Evolutionary conservation across 805 yeast species (phyloP).

Genomic region (Wickerhamomyces ciferrii): DNA sequence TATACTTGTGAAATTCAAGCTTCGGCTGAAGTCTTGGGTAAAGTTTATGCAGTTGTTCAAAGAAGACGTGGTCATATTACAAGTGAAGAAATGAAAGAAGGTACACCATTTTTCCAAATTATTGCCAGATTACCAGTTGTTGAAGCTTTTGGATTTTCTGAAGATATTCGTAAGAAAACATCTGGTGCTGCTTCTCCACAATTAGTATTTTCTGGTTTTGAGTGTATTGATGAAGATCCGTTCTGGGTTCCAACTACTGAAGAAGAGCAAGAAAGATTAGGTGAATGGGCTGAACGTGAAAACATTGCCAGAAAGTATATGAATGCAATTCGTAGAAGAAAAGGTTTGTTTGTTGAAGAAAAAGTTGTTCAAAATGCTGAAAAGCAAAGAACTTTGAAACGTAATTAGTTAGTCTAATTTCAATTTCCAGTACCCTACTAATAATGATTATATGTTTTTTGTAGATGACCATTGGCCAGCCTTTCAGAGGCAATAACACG

Average conservation of each 20-base stretch:
- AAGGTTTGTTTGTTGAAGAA: constrained; percentile 86
- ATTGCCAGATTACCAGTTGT: constrained; percentile 85
- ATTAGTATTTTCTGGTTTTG: constrained; percentile 84
- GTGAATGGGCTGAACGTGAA: constrained; percentile 89
- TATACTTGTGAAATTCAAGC: constrained; percentile 95
- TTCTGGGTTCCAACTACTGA: constrained; percentile 99
- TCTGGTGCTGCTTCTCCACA: constrained; percentile 99
- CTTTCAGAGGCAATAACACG: too few species aligned
- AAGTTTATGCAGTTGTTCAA: constrained; percentile 92
- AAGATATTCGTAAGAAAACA: constrained; percentile 86
- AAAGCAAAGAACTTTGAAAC: constrained; percentile 85
- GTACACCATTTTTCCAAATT: constrained; percentile 92
- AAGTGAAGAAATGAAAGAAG: constrained; percentile 95
- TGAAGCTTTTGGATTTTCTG: constrained; percentile 95
- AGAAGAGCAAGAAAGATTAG: constrained; percentile 90
- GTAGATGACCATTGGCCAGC: too few species aligned
- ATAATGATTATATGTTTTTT: too few species aligned
- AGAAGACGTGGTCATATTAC: constrained; percentile 79
- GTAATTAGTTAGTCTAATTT: constrained; percentile 48
- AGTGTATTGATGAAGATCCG: constrained; percentile 85
- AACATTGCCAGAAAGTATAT: constrained; percentile 86
- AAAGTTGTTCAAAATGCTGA: constrained; percentile 90
- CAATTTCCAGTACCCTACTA: too few species aligned
- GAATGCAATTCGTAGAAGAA: constrained; percentile 75
- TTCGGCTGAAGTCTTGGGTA: constrained; percentile 88